phyloP scores from a whole-genome alignment of 2,329 filamentous ascomycete species.

The Chrysosporium queenslandicum region DNA sequence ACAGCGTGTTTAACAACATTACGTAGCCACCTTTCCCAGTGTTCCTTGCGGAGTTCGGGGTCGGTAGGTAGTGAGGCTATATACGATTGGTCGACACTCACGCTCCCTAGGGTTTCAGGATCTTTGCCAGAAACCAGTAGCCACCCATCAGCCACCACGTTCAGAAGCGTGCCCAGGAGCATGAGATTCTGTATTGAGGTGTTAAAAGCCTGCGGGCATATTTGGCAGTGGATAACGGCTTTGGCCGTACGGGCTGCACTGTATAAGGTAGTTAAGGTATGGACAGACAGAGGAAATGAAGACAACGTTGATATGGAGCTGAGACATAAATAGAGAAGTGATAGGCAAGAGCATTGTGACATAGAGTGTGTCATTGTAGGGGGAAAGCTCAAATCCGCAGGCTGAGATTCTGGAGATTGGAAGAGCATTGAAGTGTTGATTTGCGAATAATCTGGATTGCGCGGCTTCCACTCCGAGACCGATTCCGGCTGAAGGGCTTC shows the following conservation, averaged over 20 bases:
- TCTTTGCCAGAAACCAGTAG: conserved; percentile 31
- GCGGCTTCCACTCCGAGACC: conserved; percentile 2
- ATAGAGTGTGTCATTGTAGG: not conserved
- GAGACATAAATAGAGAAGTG: conserved; percentile 37
- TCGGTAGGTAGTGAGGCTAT: conserved; percentile 22
- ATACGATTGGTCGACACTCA: conserved; percentile 27
- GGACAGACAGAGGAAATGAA: conserved; percentile 35
- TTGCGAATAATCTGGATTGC: conserved; percentile 14
- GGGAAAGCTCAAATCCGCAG: not conserved
- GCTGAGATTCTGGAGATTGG: not conserved
- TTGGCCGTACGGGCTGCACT: conserved; percentile 35
- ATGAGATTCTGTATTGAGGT: conserved; percentile 39
- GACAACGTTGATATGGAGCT: conserved; percentile 35
- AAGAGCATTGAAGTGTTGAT: conserved; percentile 11
- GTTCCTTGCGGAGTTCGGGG: conserved; percentile 21
- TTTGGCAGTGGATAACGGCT: conserved; percentile 34
- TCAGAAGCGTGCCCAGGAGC: conserved; percentile 38
- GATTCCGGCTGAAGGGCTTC: not conserved
- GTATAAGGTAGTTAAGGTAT: conserved; percentile 36
- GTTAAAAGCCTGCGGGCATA: conserved; percentile 35
- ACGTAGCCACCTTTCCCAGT: conserved; percentile 33
- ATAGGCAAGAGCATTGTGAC: conserved; percentile 32
- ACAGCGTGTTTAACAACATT: conserved; percentile 30
- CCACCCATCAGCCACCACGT: conserved; percentile 38
- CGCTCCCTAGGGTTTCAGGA: conserved; percentile 29